Conservation (phyloP, 768 basidiomycete species). For the Russula virescens region DNA sequence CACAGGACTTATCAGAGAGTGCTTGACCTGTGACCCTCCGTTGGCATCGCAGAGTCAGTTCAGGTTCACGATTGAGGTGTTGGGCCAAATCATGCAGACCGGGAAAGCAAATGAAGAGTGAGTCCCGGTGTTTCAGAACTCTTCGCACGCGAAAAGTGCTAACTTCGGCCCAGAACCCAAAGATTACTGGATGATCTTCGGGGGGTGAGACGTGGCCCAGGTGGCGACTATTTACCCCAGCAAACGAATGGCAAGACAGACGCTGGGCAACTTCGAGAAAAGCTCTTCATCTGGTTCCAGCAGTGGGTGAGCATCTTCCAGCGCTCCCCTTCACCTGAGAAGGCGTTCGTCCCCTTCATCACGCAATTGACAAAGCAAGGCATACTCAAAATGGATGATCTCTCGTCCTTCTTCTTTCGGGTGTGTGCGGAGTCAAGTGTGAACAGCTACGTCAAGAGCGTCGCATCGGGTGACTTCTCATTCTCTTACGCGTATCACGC, state of each 20-base stretch:
- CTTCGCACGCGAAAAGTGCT: constrained; percentile 4
- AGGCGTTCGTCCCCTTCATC: constrained; percentile 93
- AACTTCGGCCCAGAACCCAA: constrained; percentile 45
- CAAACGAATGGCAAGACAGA: constrained; percentile 59
- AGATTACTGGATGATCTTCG: constrained; percentile 78
- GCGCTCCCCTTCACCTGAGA: constrained; percentile 84
- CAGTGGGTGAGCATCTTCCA: constrained; percentile 97
- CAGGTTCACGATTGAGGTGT: constrained; percentile 70
- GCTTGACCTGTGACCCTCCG: constrained; percentile 74
- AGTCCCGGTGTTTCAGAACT: constrained; percentile 31
- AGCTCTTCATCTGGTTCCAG: constrained; percentile 75
- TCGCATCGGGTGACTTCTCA: constrained; percentile 64
- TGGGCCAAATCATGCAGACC: constrained; percentile 63
- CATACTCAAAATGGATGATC: constrained; percentile 91
- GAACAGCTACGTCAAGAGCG: constrained; percentile 75
- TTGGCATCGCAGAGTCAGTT: constrained; percentile 77
- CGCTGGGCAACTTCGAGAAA: constrained; percentile 68
- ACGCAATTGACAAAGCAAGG: constrained; percentile 96
- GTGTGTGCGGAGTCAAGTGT: constrained; percentile 95
- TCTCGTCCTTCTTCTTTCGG: constrained; percentile 97
- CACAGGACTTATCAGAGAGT: constrained; percentile 80
- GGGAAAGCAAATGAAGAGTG: constrained; percentile 85
- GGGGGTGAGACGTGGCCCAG: constrained; percentile 49
- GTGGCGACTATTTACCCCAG: constrained; percentile 35
- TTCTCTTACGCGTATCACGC: constrained; percentile 81